Evolutionary conservation across 1,284 basidiomycete genomes (phyloP).

Genomic region (Volvariella volvacea): DNA sequence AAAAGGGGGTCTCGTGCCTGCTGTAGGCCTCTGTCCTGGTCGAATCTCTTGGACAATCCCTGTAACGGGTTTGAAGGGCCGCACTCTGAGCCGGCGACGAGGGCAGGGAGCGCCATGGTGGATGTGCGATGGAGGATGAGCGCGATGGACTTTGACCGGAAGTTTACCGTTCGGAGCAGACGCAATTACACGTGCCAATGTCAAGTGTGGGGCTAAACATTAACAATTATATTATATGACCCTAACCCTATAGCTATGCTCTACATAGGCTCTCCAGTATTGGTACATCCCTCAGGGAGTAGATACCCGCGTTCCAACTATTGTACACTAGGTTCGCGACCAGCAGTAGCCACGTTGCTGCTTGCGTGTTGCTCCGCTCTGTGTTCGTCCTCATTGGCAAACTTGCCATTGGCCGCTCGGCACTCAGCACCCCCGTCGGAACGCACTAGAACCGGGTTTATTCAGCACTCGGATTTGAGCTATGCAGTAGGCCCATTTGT

Average conservation of each 20-base stretch:
- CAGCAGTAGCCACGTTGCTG: slow-evolving; percentile 2
- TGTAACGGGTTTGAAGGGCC: slow-evolving; percentile 80
- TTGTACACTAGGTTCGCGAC: slow-evolving; percentile 9
- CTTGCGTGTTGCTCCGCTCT: slow-evolving; percentile 9
- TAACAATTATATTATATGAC: slow-evolving; percentile 16
- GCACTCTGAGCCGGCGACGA: slow-evolving; percentile 69
- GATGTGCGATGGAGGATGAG: slow-evolving; percentile 1
- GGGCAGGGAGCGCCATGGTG: slow-evolving; percentile 69
- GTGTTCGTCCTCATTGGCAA: slow-evolving; percentile 16
- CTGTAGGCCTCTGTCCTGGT: slow-evolving; percentile 70
- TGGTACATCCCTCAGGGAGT: too few species aligned
- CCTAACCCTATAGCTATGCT: slow-evolving; percentile 14
- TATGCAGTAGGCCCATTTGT: not conserved
- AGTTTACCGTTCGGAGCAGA: too few species aligned
- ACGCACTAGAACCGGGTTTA: slow-evolving; percentile 42
- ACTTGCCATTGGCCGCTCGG: slow-evolving; percentile 36
- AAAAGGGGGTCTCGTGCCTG: slow-evolving; percentile 40
- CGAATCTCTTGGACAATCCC: slow-evolving; percentile 68
- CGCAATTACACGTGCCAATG: not conserved
- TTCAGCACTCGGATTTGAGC: too few species aligned
- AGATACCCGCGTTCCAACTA: not conserved
- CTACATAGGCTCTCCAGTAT: not conserved
- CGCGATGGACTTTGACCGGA: too few species aligned
- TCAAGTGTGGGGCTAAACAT: slow-evolving; percentile 3
- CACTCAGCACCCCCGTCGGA: slow-evolving; percentile 79